Percentiles rank a stretch among this genome's conserved stretches.
phyloP scores from a whole-genome alignment of 768 basidiomycete genomes.

The Pulveroboletus sp. region DNA sequence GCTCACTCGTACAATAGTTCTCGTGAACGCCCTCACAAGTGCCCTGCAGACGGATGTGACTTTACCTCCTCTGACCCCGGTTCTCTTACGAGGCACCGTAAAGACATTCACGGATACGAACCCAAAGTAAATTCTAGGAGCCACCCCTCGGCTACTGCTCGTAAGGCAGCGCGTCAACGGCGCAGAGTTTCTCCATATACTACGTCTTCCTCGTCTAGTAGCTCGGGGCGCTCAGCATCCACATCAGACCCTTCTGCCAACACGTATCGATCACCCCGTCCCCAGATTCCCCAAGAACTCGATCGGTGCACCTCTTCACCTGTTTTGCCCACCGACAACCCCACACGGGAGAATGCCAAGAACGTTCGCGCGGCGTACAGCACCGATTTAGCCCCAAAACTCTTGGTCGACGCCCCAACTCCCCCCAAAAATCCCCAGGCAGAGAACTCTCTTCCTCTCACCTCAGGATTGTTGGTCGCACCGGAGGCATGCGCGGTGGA shows the following conservation, averaged over 20 bases:
- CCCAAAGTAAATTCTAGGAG: slow-evolving; percentile 2
- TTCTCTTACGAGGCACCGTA: slow-evolving; percentile 21
- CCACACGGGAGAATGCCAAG: not conserved
- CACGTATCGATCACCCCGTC: not conserved
- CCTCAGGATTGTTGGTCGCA: not conserved
- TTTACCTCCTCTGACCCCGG: slow-evolving; percentile 18
- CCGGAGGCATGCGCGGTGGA: not conserved
- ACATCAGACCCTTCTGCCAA: not conserved
- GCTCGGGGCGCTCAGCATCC: not conserved
- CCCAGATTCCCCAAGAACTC: not conserved
- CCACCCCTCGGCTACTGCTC: not conserved
- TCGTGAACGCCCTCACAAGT: slow-evolving; percentile 7
- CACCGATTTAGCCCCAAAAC: not conserved
- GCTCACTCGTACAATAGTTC: slow-evolving; percentile 11
- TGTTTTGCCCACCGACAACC: not conserved
- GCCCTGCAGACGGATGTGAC: slow-evolving; percentile 13
- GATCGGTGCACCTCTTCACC: not conserved
- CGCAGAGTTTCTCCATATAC: slow-evolving; percentile 5
- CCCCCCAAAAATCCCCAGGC: not conserved
- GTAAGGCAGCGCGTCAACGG: not conserved
- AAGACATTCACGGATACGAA: slow-evolving; percentile 13
- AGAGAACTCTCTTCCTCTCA: too few relatives aligned
- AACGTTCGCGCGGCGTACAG: not conserved
- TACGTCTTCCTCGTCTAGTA: not conserved
- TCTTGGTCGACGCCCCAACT: too few relatives aligned